Conservation (phyloP, 768 basidiomycete genomes). For the Leccinum subgranulosum region DNA sequence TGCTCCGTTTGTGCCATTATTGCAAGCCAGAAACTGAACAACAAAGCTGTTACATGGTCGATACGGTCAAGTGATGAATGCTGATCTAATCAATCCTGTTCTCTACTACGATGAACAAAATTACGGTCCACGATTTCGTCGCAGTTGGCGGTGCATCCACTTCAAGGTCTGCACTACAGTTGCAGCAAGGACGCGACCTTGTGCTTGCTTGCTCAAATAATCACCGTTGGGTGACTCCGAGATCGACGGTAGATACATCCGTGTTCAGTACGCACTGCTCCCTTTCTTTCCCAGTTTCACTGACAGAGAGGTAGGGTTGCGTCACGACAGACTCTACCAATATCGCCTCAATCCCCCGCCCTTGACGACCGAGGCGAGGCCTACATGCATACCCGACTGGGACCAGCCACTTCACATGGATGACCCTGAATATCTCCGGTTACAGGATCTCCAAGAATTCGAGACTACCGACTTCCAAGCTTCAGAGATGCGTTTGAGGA, state of each 20-base stretch:
- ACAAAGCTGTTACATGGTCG: neutral
- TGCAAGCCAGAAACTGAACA: neutral
- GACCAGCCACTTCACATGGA: slow-evolving; percentile 27
- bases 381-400: slow-evolving; percentile 36
- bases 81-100: neutral
- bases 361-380: neutral
- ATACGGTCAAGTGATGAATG: neutral
- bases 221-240: slow-evolving; percentile 21
- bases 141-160: neutral
- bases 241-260: slow-evolving; percentile 8
- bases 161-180: neutral
- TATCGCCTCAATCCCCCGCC: slow-evolving; percentile 22
- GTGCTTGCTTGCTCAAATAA: slow-evolving; percentile 11
- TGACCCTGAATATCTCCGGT: slow-evolving; percentile 35
- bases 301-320: slow-evolving; percentile 18
- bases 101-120: neutral
- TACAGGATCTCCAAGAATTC: slow-evolving; percentile 46
- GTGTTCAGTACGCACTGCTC: slow-evolving; percentile 21
- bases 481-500: neutral
- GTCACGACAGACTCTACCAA: slow-evolving; percentile 18
- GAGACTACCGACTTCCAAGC: slow-evolving; percentile 31
- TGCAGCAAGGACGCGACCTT: slow-evolving; percentile 23
- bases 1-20: slow-evolving; percentile 18
- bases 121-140: slow-evolving; percentile 25
- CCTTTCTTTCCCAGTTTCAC: neutral